Percentiles rank a stretch among this genome's conserved stretches.
Conservation (phyloP, 2,329 filamentous ascomycete species). For the Talaromyces sp. region DNA sequence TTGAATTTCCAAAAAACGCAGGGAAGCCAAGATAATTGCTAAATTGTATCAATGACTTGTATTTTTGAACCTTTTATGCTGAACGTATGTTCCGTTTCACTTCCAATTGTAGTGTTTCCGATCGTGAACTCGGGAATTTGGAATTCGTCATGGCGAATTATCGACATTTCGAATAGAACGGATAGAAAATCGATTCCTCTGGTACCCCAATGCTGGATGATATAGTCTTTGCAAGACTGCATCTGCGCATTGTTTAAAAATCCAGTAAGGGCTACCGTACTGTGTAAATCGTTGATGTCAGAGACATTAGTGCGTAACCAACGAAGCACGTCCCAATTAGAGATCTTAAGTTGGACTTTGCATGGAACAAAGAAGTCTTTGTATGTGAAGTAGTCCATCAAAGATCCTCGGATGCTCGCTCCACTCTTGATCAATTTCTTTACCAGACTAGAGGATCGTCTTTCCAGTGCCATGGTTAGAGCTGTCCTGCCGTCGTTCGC, state of each 20-base stretch:
- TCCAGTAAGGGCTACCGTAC: neutral
- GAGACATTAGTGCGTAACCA: neutral
- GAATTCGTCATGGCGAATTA: too few species aligned
- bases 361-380: too few species aligned
- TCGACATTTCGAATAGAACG: neutral
- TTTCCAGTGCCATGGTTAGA: neutral
- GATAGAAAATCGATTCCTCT: neutral
- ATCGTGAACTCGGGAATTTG: neutral
- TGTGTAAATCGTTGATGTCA: neutral
- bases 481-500: neutral
- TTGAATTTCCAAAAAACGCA: neutral
- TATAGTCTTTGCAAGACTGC: neutral
- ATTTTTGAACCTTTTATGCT: neutral
- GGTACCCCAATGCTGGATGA: neutral
- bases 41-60: neutral
- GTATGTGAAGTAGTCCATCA: neutral
- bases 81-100: too few species aligned
- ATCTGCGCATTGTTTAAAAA: neutral
- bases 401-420: neutral
- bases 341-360: neutral
- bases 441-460: neutral
- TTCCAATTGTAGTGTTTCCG: neutral
- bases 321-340: neutral
- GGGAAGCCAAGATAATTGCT: slow-evolving; percentile 1
- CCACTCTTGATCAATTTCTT: neutral